Evolutionary conservation across 2,329 filamentous ascomycete species (phyloP), one percentile per base, ranked within the genome.

Genomic region (Dactylonectria estremocensis): DNA sequence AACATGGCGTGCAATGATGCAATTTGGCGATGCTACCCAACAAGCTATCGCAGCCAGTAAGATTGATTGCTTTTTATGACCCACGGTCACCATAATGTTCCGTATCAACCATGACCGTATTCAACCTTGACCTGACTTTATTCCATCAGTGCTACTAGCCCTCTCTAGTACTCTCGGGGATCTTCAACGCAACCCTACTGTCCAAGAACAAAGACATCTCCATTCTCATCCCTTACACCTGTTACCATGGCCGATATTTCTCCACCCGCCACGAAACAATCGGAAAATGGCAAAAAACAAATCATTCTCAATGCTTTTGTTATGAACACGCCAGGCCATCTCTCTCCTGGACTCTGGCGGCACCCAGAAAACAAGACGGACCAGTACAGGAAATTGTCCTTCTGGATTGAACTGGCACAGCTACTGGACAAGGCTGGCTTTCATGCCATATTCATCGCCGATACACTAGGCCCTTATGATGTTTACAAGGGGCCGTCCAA

Each of bases 401-500:
- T 84, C 69, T 87, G 85, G 85, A 82, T 83, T 1, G 72, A 80
- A 0, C 74, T 87, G 0, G 85, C 85, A 1, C 80, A 85, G 57
- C 78, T 87, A 1, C 83, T 87, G 37, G 80, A 80, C 14, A 59
- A 67, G 11, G 83, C 82, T 18, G 83, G 83, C 35, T 86, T 87
- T 66, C 85, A 87, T 66, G 84, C 81, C 22, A 82, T 87, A 59
- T 87, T 87, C 77, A 82, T 87, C 55, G 85, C 85, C 3, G 85
- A 87, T 68, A 82, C 84, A 1, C 77, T 86, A 0, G 83, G 84
- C 3, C 80, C 80, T 16, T 85, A 85, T 72, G 83, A 66, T 43
- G 69, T 71, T 2, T 70, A 72, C 48, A 61, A 72, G 22, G 71
- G 67, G 1, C 59, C 67, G 13, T 43, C 22, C 14, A 73, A 69